phyloP scores from a whole-genome alignment of 306 rosid species.

The Castanopsis chinensis region DNA sequence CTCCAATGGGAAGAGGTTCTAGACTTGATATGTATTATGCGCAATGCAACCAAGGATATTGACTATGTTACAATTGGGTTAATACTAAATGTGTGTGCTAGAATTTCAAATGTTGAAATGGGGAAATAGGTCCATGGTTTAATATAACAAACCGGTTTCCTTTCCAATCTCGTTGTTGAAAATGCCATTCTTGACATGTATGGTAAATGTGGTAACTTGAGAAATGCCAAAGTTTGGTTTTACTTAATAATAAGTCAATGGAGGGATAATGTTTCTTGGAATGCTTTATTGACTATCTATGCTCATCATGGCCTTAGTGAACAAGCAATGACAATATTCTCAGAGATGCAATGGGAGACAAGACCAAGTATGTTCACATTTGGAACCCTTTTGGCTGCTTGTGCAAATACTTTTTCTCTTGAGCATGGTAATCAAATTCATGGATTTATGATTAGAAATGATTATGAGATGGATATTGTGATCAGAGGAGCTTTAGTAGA shows the following conservation, averaged over 20 bases:
- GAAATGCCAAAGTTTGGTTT: too few species aligned
- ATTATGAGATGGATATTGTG: too few species aligned
- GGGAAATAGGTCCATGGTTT: slow-evolving; percentile 71
- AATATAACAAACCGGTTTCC: slow-evolving; percentile 50
- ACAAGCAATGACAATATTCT: slow-evolving; percentile 56
- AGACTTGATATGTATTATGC: slow-evolving; percentile 51
- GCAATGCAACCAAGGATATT: slow-evolving; percentile 21
- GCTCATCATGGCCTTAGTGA: slow-evolving; percentile 49
- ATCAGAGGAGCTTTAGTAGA: too few species aligned
- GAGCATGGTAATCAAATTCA: too few species aligned
- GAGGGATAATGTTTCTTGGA: slow-evolving; percentile 80
- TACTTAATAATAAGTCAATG: slow-evolving; percentile 46
- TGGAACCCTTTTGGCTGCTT: slow-evolving; percentile 60
- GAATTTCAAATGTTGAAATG: slow-evolving; percentile 54
- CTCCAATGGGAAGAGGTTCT: slow-evolving; percentile 55
- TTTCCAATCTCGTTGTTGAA: slow-evolving; percentile 46
- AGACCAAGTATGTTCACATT: slow-evolving; percentile 48
- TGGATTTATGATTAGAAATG: too few species aligned
- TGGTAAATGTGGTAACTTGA: too few species aligned
- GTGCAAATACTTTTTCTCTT: too few species aligned
- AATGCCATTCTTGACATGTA: slow-evolving; percentile 78
- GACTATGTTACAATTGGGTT: slow-evolving; percentile 59
- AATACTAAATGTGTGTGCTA: slow-evolving; percentile 51
- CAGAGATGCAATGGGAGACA: slow-evolving; percentile 71
- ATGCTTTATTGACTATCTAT: too few species aligned